Evolutionary conservation across 2,329 filamentous ascomycete genomes (phyloP).

Genomic region (Amesomyces nigricolor): DNA sequence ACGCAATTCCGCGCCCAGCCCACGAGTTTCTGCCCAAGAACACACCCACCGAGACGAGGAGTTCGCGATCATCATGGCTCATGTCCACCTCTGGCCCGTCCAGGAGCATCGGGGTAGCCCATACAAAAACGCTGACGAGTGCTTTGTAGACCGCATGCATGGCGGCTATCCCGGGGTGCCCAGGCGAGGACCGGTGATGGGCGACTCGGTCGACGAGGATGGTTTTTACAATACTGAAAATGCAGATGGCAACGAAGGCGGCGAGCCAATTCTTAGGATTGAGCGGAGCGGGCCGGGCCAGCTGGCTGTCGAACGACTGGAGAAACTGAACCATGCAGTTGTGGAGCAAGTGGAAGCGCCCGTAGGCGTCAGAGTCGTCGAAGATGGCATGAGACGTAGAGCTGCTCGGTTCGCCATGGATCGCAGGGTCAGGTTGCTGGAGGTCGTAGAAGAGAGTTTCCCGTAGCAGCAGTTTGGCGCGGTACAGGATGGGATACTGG

Average conservation of each 20-base stretch:
- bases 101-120: conserved; percentile 39
- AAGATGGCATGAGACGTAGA: conserved; percentile 31
- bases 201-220: conserved; percentile 45
- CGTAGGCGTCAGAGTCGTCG: conserved; percentile 43
- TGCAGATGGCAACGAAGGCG: conserved; percentile 49
- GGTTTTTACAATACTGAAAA: conserved; percentile 52
- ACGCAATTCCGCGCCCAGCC: conserved; percentile 41
- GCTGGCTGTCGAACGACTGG: conserved; percentile 45
- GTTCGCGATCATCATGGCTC: conserved; percentile 40
- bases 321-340: conserved; percentile 48
- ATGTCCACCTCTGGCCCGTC: conserved; percentile 40
- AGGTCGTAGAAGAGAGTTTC: conserved; percentile 52
- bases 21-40: conserved; percentile 46
- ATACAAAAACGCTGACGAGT: conserved; percentile 45
- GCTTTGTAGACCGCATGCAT: conserved; percentile 48
- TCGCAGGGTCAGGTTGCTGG: conserved; percentile 43
- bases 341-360: conserved; percentile 44
- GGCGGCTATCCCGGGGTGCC: conserved; percentile 28
- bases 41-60: conserved; percentile 39
- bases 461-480: conserved; percentile 50
- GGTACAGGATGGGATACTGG: conserved; percentile 46
- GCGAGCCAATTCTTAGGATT: conserved; percentile 45
- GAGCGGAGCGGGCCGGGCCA: conserved; percentile 35
- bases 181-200: conserved; percentile 22
- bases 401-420: conserved; percentile 35